These are phyloP conservation scores for Solanum dulcamara DNA, from an alignment of 257 asterid genomes.

Conservation along the genomic window DNA sequence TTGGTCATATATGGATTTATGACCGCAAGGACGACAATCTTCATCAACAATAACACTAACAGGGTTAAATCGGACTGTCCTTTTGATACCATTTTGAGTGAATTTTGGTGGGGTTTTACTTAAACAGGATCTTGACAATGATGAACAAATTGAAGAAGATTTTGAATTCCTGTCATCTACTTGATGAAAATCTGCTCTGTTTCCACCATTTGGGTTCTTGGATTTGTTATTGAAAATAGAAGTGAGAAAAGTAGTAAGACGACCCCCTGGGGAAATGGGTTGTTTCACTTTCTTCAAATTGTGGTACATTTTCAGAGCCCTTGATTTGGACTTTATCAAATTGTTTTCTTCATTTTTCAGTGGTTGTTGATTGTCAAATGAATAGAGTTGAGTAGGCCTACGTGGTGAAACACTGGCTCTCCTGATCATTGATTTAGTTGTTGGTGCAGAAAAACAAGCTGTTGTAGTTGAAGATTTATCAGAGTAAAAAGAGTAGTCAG, in stretches of 20 bases:
- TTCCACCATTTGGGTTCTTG: neutral
- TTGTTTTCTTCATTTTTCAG: neutral
- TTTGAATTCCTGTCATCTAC: slow-evolving; percentile 4
- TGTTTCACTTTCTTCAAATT: slow-evolving; percentile 62
- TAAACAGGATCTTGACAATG: slow-evolving; percentile 59
- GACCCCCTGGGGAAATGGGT: slow-evolving; percentile 78
- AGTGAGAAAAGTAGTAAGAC: slow-evolving; percentile 44
- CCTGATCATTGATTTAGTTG: slow-evolving; percentile 31
- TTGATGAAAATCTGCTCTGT: neutral
- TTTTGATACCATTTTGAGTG: slow-evolving; percentile 14
- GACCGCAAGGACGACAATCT: slow-evolving; percentile 49
- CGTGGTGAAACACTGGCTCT: slow-evolving; percentile 5
- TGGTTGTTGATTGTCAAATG: slow-evolving; percentile 8
- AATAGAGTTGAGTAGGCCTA: neutral
- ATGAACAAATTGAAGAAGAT: slow-evolving; percentile 43
- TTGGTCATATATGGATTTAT: slow-evolving; percentile 15
- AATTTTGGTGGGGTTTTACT: slow-evolving; percentile 40
- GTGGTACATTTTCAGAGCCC: slow-evolving; percentile 50
- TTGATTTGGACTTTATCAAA: slow-evolving; percentile 34
- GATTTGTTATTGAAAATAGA: slow-evolving; percentile 38
- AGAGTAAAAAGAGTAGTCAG: slow-evolving; percentile 46
- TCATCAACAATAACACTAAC: slow-evolving; percentile 54
- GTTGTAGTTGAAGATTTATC: slow-evolving; percentile 13
- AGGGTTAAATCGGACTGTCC: slow-evolving; percentile 63
- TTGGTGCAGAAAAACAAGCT: slow-evolving; percentile 34